Evolutionary conservation across 2,329 filamentous ascomycete species (phyloP).

Genomic region (Fusarium virguliforme): DNA sequence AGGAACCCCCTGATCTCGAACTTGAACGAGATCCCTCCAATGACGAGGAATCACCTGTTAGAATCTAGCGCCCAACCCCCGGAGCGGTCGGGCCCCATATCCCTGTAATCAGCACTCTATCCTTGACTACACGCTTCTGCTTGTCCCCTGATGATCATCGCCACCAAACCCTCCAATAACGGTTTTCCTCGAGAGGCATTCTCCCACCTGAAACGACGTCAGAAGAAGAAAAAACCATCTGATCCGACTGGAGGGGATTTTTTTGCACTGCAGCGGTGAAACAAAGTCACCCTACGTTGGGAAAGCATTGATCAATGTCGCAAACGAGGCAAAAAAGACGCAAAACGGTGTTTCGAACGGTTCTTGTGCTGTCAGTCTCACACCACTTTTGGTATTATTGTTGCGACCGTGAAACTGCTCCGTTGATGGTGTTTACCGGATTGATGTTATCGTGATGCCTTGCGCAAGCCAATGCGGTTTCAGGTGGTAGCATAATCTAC

Average conservation of each 20-base stretch:
- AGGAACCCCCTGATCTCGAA: slow-evolving; percentile 7
- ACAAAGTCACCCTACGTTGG: slow-evolving; percentile 16
- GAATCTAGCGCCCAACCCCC: slow-evolving; percentile 30
- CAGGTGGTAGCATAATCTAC: slow-evolving; percentile 13
- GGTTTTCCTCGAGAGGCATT: background rate
- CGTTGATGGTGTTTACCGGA: background rate
- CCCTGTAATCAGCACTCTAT: slow-evolving; percentile 9
- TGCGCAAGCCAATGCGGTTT: background rate
- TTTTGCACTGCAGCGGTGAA: slow-evolving; percentile 24
- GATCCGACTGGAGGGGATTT: slow-evolving; percentile 41
- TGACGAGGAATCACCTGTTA: slow-evolving; percentile 40
- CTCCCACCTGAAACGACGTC: slow-evolving; percentile 41
- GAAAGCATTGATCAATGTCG: background rate
- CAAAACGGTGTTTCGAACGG: slow-evolving; percentile 34
- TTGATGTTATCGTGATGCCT: background rate
- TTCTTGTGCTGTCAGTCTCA: slow-evolving; percentile 21
- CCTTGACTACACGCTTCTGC: background rate
- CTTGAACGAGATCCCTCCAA: slow-evolving; percentile 34
- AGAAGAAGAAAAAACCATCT: slow-evolving; percentile 9
- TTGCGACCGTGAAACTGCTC: slow-evolving; percentile 1
- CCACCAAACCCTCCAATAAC: slow-evolving; percentile 1
- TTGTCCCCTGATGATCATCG: slow-evolving; percentile 19
- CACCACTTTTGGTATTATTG: background rate
- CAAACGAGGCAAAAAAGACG: slow-evolving; percentile 11
- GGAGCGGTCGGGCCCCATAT: background rate